Evolutionary conservation across 768 basidiomycete genomes (phyloP).

Genomic region (Amanita phalloides): DNA sequence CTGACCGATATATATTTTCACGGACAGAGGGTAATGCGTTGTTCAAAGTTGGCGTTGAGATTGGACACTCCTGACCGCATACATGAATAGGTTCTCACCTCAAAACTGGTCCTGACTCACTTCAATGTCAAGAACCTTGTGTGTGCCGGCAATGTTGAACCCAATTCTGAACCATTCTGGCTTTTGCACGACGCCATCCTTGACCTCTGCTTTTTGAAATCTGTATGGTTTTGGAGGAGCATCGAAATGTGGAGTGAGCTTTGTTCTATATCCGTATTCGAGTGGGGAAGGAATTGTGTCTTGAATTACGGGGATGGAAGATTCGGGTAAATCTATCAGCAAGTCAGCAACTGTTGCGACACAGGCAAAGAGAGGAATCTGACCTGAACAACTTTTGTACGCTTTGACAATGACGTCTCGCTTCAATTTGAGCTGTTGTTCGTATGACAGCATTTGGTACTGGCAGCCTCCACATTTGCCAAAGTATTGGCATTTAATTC

Average conservation of each 20-base stretch:
- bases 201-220: conserved; percentile 12
- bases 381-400: conserved; percentile 66
- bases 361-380: conserved; percentile 3
- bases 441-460: conserved; percentile 91
- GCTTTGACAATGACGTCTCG: conserved; percentile 79
- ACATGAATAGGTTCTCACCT: neutral
- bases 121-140: conserved; percentile 84
- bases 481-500: conserved; percentile 79
- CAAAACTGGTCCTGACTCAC: conserved; percentile 24
- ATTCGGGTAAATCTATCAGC: conserved; percentile 38
- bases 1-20: conserved; percentile 57
- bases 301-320: conserved; percentile 52
- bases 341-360: conserved; percentile 3
- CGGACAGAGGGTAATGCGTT: conserved; percentile 50
- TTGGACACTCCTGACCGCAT: conserved; percentile 72
- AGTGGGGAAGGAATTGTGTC: conserved; percentile 81
- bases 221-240: conserved; percentile 41
- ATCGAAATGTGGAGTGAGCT: conserved; percentile 96
- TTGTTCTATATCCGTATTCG: conserved; percentile 90
- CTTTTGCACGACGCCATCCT: conserved; percentile 15
- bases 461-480: conserved; percentile 89
- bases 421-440: conserved; percentile 79
- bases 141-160: conserved; percentile 72
- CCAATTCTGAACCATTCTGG: conserved; percentile 79
- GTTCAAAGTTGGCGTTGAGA: conserved; percentile 77